These are phyloP conservation scores for Pseudogymnoascus sp. DNA, from an alignment of 2,329 filamentous ascomycete species.

Conservation along the genomic window DNA sequence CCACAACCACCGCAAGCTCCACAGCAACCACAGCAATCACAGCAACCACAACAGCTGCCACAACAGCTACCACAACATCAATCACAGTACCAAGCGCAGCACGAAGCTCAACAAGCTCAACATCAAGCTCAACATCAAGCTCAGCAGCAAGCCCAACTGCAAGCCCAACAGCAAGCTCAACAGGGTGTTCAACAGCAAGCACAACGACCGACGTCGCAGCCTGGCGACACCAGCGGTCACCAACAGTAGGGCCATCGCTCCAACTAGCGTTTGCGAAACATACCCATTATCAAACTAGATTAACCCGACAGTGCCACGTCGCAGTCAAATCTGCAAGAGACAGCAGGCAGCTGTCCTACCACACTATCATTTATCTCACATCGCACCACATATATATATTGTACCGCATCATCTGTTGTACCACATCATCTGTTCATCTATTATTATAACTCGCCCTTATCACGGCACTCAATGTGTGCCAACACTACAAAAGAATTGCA, in stretches of 20 bases:
- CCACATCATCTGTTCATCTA: not conserved
- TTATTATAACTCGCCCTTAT: conserved; percentile 1
- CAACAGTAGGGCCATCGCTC: not conserved
- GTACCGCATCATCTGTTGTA: not conserved
- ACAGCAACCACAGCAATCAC: not conserved
- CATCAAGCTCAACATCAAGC: not conserved
- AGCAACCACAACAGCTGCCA: not conserved
- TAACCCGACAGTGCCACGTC: not conserved
- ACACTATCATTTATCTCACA: not conserved
- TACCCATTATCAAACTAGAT: not conserved
- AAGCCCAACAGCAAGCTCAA: not conserved
- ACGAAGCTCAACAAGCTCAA: not conserved
- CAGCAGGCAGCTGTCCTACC: not conserved
- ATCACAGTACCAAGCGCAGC: not conserved
- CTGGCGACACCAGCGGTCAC: not conserved
- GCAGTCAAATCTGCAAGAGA: not conserved
- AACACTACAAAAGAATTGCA: not conserved
- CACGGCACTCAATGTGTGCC: not conserved
- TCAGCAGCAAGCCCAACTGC: not conserved
- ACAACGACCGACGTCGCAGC: not conserved
- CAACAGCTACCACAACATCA: not conserved
- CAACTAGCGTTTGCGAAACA: not conserved
- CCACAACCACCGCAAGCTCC: not conserved
- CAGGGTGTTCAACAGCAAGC: not conserved
- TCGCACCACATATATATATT: not conserved